Evolutionary conservation across 2,329 filamentous ascomycete species (phyloP).

Genomic region (Cryphonectria radicalis): DNA sequence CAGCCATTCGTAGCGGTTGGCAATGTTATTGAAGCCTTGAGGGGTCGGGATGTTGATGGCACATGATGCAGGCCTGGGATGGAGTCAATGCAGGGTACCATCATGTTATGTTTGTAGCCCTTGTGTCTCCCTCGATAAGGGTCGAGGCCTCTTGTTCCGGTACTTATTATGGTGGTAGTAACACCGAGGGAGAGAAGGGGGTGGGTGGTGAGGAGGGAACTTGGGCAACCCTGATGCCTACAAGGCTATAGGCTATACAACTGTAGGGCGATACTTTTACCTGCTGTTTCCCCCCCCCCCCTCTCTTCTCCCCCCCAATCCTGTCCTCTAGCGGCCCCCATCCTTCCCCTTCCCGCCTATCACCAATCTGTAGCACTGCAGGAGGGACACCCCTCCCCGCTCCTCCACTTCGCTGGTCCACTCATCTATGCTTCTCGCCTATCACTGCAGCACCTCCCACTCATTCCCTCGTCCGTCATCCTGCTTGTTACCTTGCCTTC

Average conservation of each 20-base stretch:
- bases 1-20: background rate
- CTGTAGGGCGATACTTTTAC: background rate
- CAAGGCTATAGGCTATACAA: background rate
- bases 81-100: background rate
- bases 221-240: background rate
- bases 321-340: background rate
- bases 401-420: background rate
- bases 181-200: background rate
- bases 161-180: background rate
- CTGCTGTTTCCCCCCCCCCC: background rate
- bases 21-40: constrained; percentile 13
- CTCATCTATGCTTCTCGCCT: background rate
- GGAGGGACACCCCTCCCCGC: background rate
- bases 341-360: background rate
- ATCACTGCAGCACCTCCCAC: background rate
- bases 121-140: background rate
- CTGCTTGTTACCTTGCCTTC: background rate
- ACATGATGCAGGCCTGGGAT: background rate
- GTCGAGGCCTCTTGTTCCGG: background rate
- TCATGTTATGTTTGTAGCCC: background rate
- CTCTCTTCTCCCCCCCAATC: too few relatives aligned
- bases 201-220: background rate
- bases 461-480: background rate
- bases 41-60: background rate
- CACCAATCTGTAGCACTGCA: background rate